Base-by-base conservation (phyloP, 1,284 basidiomycete species). In the Ustilago nuda region DNA sequence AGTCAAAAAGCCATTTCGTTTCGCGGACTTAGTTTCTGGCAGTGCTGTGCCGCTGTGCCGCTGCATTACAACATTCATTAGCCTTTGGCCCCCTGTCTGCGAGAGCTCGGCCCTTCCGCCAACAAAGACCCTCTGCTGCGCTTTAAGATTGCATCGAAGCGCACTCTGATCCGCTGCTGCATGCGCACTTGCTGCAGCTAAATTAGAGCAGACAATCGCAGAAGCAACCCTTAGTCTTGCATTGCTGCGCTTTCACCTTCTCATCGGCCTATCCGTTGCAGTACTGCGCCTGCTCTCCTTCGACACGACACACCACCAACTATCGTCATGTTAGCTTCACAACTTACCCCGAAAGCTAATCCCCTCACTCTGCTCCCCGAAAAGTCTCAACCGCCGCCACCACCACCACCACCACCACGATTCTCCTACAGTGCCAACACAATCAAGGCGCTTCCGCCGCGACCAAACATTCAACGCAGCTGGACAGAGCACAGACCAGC, bases 311-410 rank as follows among this genome's bases (percentile, higher is more conserved):
- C 37, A 19, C 3, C n/a, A 19, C 43, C 15, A 27, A 27, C 23
- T 27, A 27, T 50, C 66, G 55, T 36, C 60, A 75, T 69, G 72
- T 70, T 66, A n/a, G 63, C 67, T 32, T 66, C 67, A 11, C 72
- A 75, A 53, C 48, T 69, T 32, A 75, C 72, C 32, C 72, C 72
- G 11, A 62, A 53, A 50, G 62, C 72, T 33, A 63, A 58, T 17
- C 50, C 62, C 1, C 23, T 69, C 48, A n/a, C 62, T 17, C 35
- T 74, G 60, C 56, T 45, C 13, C 32, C 60, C 9, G 72, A 70
- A 51, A 75, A 70, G 63, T 70, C 56, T 30, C 72, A 66, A 19
- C 72, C 67, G 27, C 50, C 61, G 48, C 56, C 65, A 32, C 69
- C 60, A 23, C 45, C 55, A 53, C 66, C 8, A 41, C 66, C 1